Evolutionary conservation across 768 basidiomycete species (phyloP).

Genomic region (Pulveroboletus frians): DNA sequence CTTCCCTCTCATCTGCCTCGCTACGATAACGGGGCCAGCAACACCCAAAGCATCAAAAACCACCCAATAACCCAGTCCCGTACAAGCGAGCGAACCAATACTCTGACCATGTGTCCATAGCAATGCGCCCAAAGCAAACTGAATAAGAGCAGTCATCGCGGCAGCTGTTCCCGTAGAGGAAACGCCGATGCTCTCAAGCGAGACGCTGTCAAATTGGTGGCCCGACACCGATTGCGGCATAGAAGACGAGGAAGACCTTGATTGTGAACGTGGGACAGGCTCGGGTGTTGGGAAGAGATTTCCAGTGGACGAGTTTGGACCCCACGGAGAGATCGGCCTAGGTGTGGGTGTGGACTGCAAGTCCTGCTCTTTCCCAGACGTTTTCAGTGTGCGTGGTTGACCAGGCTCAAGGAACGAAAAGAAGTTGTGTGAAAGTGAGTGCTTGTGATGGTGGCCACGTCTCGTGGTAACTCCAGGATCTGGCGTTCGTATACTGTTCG

Average conservation of each 20-base stretch:
- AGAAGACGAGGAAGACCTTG: conserved; percentile 19
- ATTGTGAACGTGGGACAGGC: conserved; percentile 18
- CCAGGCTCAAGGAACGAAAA: conserved; percentile 93
- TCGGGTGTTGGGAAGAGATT: conserved; percentile 7
- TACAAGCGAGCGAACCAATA: conserved; percentile 78
- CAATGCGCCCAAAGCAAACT: conserved; percentile 64
- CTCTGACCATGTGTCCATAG: conserved; percentile 91
- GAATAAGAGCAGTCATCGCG: conserved; percentile 28
- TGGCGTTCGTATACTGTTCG: conserved; percentile 12
- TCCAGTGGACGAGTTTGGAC: conserved; percentile 39
- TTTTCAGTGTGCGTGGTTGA: conserved; percentile 1
- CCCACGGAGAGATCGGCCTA: conserved; percentile 63
- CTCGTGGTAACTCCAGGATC: conserved; percentile 24
- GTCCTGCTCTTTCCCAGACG: conserved; percentile 26
- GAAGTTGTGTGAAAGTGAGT: conserved; percentile 91
- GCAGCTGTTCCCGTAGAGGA: conserved; percentile 22
- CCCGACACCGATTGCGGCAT: conserved; percentile 9
- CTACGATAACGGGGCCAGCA: conserved; percentile 33
- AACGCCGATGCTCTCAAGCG: conserved; percentile 6
- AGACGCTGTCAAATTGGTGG: not conserved
- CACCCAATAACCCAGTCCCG: conserved; percentile 93
- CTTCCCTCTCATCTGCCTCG: conserved; percentile 34
- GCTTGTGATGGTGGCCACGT: conserved; percentile 86
- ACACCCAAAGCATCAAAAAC: conserved; percentile 93
- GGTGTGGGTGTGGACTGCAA: conserved; percentile 57